phyloP scores from a whole-genome alignment of 176 grass and related monocot species.

The Eleusine indica region DNA sequence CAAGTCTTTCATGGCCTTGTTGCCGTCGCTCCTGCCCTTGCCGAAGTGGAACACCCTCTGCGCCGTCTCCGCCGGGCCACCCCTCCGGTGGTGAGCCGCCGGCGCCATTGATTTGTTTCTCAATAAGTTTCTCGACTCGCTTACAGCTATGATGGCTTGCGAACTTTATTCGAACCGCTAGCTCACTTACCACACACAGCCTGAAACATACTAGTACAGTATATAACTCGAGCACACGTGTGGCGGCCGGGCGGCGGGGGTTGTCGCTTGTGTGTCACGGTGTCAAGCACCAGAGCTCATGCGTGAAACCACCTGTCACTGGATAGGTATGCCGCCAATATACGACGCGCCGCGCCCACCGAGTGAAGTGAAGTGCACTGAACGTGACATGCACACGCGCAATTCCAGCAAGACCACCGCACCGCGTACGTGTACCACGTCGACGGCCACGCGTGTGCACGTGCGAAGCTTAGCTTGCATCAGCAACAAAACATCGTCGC shows the following conservation, averaged over 20 bases:
- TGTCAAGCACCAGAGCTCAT: not conserved
- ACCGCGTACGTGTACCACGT: too few species aligned
- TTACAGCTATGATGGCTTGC: not conserved
- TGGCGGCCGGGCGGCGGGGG: not conserved
- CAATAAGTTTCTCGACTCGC: not conserved
- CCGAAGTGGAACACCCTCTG: slow-evolving; percentile 95
- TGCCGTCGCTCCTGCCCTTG: slow-evolving; percentile 88
- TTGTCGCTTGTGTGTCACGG: not conserved
- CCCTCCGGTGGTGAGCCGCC: not conserved
- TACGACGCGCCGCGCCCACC: not conserved
- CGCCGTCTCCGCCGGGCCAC: not conserved
- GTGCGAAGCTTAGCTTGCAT: too few species aligned
- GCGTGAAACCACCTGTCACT: not conserved
- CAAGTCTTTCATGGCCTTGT: slow-evolving; percentile 93
- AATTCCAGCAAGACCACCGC: too few species aligned
- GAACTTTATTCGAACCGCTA: not conserved
- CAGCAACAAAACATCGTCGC: too few species aligned
- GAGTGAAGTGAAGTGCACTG: not conserved
- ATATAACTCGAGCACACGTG: not conserved
- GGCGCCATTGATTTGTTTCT: not conserved
- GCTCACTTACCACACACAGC: not conserved
- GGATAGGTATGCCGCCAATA: not conserved
- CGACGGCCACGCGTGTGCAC: too few species aligned
- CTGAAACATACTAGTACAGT: not conserved
- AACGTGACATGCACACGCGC: not conserved